phyloP scores from a whole-genome alignment of 2,329 filamentous ascomycete genomes.

The Aureobasidium sp. region DNA sequence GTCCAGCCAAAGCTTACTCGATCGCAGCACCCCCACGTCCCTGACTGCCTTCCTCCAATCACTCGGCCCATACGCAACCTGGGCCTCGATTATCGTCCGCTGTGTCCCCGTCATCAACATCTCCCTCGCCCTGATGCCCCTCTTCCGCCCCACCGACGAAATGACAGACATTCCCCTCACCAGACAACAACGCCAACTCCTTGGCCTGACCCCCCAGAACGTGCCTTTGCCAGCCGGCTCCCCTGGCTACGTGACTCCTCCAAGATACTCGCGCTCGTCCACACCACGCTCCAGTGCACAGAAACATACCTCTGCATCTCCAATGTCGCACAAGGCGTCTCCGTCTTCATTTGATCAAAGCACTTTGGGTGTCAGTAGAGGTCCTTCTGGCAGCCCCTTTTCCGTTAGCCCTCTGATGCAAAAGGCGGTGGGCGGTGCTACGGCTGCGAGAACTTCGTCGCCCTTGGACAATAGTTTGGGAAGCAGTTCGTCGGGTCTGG shows the following conservation, averaged over 20 bases:
- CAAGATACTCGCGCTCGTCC: conserved; percentile 71
- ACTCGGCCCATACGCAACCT: conserved; percentile 30
- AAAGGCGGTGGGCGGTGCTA: conserved; percentile 50
- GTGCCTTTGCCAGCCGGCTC: conserved; percentile 57
- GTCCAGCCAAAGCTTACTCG: background rate
- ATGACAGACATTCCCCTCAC: conserved; percentile 86
- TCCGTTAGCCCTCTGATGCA: conserved; percentile 52
- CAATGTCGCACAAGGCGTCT: conserved; percentile 29
- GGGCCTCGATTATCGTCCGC: conserved; percentile 41
- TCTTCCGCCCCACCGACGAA: conserved; percentile 64
- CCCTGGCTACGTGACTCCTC: conserved; percentile 67
- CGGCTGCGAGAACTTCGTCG: conserved; percentile 47
- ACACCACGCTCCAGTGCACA: conserved; percentile 45
- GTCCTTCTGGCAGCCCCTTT: conserved; percentile 15
- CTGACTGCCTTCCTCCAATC: conserved; percentile 1
- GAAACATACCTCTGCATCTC: conserved; percentile 23
- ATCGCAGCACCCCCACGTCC: conserved; percentile 24
- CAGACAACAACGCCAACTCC: conserved; percentile 72
- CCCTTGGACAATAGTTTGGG: conserved; percentile 10
- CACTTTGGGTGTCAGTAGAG: conserved; percentile 2
- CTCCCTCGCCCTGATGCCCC: conserved; percentile 57
- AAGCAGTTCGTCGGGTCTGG: conserved; percentile 49
- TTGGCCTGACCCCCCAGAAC: conserved; percentile 64
- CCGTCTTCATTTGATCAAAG: conserved; percentile 14
- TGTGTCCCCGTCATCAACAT: conserved; percentile 56